phyloP scores from a whole-genome alignment of 768 basidiomycete genomes.

The Russula lepida region DNA sequence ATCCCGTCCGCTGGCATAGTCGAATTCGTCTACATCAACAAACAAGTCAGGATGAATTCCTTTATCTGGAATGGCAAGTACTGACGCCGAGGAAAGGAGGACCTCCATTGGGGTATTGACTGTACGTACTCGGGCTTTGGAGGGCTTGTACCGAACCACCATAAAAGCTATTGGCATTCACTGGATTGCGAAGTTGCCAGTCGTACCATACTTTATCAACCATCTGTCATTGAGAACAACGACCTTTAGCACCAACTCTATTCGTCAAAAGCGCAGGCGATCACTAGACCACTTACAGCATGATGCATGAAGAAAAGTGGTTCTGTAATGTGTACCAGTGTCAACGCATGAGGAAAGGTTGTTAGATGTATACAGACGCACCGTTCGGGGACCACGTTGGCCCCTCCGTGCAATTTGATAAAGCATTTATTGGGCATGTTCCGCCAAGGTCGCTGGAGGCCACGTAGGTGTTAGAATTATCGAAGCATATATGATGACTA shows the following conservation, averaged over 20 bases:
- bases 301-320: conserved; percentile 33
- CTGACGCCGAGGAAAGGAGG: conserved; percentile 24
- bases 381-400: conserved; percentile 30
- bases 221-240: conserved; percentile 22
- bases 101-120: conserved; percentile 24
- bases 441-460: conserved; percentile 27
- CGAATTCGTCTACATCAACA: conserved; percentile 23
- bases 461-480: not conserved
- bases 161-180: conserved; percentile 25
- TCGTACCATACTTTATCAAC: conserved; percentile 33
- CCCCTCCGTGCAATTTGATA: conserved; percentile 22
- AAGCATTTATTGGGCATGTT: conserved; percentile 25
- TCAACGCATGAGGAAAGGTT: too few species aligned
- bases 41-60: not conserved
- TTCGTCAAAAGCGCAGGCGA: not conserved
- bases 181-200: conserved; percentile 27
- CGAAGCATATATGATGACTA: not conserved
- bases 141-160: conserved; percentile 29
- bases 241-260: not conserved
- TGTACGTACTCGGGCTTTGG: conserved; percentile 21
- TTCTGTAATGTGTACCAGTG: conserved; percentile 20
- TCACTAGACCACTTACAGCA: conserved; percentile 22
- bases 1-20: conserved; percentile 27
- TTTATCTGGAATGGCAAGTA: not conserved
- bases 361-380: conserved; percentile 3